Evolutionary conservation across 2,329 filamentous ascomycete genomes (phyloP).

Genomic region (Didymella pomorum): DNA sequence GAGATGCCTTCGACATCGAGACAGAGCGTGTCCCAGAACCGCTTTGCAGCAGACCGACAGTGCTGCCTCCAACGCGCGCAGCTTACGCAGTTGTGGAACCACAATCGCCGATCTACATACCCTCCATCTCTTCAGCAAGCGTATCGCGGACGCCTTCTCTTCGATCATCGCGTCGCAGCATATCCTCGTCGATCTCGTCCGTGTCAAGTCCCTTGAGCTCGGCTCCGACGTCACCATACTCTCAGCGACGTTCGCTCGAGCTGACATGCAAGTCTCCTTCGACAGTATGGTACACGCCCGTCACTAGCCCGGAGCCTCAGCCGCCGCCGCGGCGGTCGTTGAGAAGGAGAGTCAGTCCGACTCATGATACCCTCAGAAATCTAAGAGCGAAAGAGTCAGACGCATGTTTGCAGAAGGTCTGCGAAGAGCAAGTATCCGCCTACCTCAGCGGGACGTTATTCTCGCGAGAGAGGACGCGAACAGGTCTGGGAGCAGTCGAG

Average conservation of each 20-base stretch:
- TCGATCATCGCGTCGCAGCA: conserved; percentile 12
- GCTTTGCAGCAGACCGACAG: conserved; percentile 36
- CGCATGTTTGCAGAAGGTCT: conserved; percentile 42
- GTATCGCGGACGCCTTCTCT: conserved; percentile 11
- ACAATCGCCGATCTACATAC: conserved; percentile 25
- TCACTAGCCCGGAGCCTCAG: conserved; percentile 21
- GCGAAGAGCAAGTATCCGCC: conserved; percentile 40
- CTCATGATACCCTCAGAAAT: conserved; percentile 39
- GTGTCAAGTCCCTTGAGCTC: conserved; percentile 10
- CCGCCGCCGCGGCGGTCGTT: conserved; percentile 24
- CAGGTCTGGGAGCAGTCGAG: neutral
- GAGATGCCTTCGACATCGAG: conserved; percentile 20
- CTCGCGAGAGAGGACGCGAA: neutral
- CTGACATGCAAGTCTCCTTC: conserved; percentile 15
- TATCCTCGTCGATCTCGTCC: conserved; percentile 14
- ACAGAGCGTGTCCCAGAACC: conserved; percentile 36
- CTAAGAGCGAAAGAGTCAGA: conserved; percentile 48
- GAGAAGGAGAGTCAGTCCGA: conserved; percentile 21
- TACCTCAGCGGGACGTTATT: conserved; percentile 43
- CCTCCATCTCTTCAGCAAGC: conserved; percentile 16
- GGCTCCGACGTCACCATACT: conserved; percentile 13
- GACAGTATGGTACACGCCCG: conserved; percentile 13
- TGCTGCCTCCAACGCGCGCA: conserved; percentile 27
- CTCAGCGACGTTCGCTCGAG: conserved; percentile 10
- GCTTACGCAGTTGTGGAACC: conserved; percentile 35